Base-by-base conservation (phyloP, 1,284 basidiomycete genomes). In the Heterobasidion irregulare region DNA sequence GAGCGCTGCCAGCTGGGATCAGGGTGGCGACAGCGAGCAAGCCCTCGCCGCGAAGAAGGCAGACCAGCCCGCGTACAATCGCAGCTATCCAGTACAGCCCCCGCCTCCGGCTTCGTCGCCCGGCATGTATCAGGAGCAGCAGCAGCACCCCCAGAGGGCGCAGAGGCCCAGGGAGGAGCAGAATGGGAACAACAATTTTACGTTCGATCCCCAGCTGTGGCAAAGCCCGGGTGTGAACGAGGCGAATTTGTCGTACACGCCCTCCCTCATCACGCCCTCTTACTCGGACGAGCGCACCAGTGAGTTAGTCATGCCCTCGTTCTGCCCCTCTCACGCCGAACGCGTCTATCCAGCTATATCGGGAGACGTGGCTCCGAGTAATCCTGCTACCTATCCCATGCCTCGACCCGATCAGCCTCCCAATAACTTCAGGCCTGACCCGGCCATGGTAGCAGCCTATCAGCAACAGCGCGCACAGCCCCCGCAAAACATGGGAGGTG, bases 251-350 rank as follows among this genome's bases (percentile, higher is more conserved):
- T 58, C 68, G 35, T 78, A 77, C 60, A 68, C 62, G 36, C 66
- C 71, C 33, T 64, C 70, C 55, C 64, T 70, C 55, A 64, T 75
- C 34, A 56, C 72, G 13, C 68, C 72, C 53, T 67, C 74, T 55
- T 79, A 77, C 59, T 68, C 75, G 38, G 76, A 76, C 56, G 76
- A 78, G 52, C 73, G 76, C 52, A 67, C 69, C 49, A 69, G 75
- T 77, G 62, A 64, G 72, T 65, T 6, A 26, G 2, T 43, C 47
- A 50, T 57, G 34, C 38, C 41, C 47, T 58, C n/a, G 19, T 6
- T 16, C 44, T 32, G n/a, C 41, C 4, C 43, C 48, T 33, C 36
- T 18, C 35, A 13, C 53, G 56, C 51, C 38, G 35, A 53, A 50
- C 55, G 9, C 47, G 50, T 52, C 50, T 19, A 44, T 36, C 8